A percentile compares a stretch with the other conserved stretches of the same genome.
Evolutionary conservation across 257 asterid genomes (phyloP).

Genomic region (Primulina eburnea): DNA sequence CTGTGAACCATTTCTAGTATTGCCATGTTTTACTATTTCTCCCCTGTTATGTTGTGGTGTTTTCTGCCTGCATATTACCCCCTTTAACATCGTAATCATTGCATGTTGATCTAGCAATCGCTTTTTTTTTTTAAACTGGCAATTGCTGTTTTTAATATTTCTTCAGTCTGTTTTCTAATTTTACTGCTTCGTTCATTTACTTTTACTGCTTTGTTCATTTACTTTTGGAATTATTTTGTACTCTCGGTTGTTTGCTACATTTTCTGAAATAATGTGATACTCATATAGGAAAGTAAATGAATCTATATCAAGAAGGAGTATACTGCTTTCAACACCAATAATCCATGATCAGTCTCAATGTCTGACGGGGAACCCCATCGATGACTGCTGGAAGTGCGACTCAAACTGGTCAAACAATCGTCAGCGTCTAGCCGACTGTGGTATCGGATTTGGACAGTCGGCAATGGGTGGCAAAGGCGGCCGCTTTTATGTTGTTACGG

Average conservation of each 20-base stretch:
- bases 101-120: slow-evolving; percentile 7
- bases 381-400: slow-evolving; percentile 98
- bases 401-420: slow-evolving; percentile 69
- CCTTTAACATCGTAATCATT: not conserved
- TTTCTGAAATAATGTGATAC: slow-evolving; percentile 8
- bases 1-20: slow-evolving; percentile 11
- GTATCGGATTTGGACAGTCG: slow-evolving; percentile 65
- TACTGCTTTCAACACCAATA: slow-evolving; percentile 32
- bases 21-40: slow-evolving; percentile 8
- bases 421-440: slow-evolving; percentile 74
- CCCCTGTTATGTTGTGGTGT: slow-evolving; percentile 16
- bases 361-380: slow-evolving; percentile 87
- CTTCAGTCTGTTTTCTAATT: slow-evolving; percentile 7
- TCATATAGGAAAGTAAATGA: slow-evolving; percentile 58
- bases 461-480: slow-evolving; percentile 88
- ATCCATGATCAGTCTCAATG: slow-evolving; percentile 50
- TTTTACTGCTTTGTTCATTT: slow-evolving; percentile 14
- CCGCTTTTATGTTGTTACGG: slow-evolving; percentile 57
- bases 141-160: not conserved
- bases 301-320: slow-evolving; percentile 53
- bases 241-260: not conserved
- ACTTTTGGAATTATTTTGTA: slow-evolving; percentile 7
- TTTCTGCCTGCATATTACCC: slow-evolving; percentile 7
- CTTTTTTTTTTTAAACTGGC: not conserved
- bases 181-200: slow-evolving; percentile 14